Evolutionary conservation across 1,284 basidiomycete genomes (phyloP), one percentile per base, ranked within the genome.

Genomic region (Boletellus deceptivus): DNA sequence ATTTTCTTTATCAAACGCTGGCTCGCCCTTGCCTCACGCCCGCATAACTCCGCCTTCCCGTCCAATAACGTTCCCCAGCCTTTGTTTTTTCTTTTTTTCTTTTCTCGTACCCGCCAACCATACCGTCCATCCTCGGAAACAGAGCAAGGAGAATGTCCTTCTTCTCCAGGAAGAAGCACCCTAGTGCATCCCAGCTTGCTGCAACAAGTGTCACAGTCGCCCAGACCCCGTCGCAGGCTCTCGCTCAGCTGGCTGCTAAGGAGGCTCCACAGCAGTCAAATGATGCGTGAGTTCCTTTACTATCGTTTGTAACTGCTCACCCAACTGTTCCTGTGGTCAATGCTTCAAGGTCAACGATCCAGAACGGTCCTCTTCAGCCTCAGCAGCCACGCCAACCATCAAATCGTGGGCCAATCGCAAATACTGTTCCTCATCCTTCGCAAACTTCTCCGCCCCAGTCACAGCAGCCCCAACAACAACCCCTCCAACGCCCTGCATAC

Each of bases 131-230:
- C 66, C 70, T 79, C 64, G 70, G 72, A 57, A 68, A 68, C 65
- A 78, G 79, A 70, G 65, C 80, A 59, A 75, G 83, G 72, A 85
- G 84, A 82, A 91, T 90, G 89, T 88, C 86, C 79, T 91, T 89
- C 86, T 91, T 91, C 80, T 86, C 80, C 47, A 80, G 86, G 80
- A 90, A 84, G 85, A 89, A 86, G 78, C 77, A 82, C 54, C 70
- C 67, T 39, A 73, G 70, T 63, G 57, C 64, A 70, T 64, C 62
- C 66, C 68, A 64, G 55, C 69, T 71, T 54, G 64, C 70, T 46
- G 61, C 71, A 43, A 58, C 78, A 20, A 72, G 70, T 59, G 79
- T 84, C 56, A 74, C 80, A 36, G 70, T 80, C 49, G 72, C 78
- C 13, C 81, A 82, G 69, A 79, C 83, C 36, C 77, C 83, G 36